A percentile compares a stretch with the other conserved stretches of the same genome.
These are phyloP conservation scores for Aspergillus avenaceus DNA, from an alignment of 495 filamentous ascomycete genomes.

Conservation along the genomic window DNA sequence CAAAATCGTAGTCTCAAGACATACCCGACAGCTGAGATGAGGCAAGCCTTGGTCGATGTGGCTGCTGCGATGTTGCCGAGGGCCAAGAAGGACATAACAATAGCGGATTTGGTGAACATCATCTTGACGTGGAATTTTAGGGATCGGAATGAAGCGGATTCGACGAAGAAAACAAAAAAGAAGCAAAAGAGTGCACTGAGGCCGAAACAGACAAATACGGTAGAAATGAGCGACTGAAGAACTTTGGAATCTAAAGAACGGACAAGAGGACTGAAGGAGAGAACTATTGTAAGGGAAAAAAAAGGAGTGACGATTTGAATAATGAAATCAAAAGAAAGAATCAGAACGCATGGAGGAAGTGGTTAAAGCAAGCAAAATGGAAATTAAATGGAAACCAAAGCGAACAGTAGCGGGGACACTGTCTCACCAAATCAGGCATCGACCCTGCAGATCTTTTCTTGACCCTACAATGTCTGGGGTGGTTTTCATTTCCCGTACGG, in stretches of 20 bases:
- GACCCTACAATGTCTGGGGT: neutral
- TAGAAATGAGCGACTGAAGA: slow-evolving; percentile 1
- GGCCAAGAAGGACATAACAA: slow-evolving; percentile 31
- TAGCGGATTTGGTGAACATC: slow-evolving; percentile 34
- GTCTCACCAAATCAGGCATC: slow-evolving; percentile 15
- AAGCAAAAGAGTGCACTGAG: no score
- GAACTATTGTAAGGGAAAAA: slow-evolving; percentile 6
- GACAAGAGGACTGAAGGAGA: slow-evolving; percentile 20
- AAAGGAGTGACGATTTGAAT: slow-evolving; percentile 2
- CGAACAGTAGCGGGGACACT: slow-evolving; percentile 13
- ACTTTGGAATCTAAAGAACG: slow-evolving; percentile 19
- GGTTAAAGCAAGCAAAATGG: neutral
- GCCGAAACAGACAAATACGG: no score
- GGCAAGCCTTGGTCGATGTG: slow-evolving; percentile 28
- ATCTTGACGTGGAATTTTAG: slow-evolving; percentile 20
- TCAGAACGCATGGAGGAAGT: neutral
- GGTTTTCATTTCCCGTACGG: slow-evolving; percentile 2
- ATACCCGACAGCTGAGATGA: slow-evolving; percentile 36
- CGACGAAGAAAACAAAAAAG: neutral
- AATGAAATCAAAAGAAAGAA: slow-evolving; percentile 1
- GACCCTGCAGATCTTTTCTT: slow-evolving; percentile 14
- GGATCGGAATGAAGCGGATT: slow-evolving; percentile 6
- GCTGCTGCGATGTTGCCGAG: slow-evolving; percentile 31
- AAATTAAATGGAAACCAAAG: slow-evolving; percentile 1
- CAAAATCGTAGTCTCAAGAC: no score